These are phyloP conservation scores for Amphirosellinia nigrospora DNA, from an alignment of 495 filamentous ascomycete genomes.

Conservation along the genomic window DNA sequence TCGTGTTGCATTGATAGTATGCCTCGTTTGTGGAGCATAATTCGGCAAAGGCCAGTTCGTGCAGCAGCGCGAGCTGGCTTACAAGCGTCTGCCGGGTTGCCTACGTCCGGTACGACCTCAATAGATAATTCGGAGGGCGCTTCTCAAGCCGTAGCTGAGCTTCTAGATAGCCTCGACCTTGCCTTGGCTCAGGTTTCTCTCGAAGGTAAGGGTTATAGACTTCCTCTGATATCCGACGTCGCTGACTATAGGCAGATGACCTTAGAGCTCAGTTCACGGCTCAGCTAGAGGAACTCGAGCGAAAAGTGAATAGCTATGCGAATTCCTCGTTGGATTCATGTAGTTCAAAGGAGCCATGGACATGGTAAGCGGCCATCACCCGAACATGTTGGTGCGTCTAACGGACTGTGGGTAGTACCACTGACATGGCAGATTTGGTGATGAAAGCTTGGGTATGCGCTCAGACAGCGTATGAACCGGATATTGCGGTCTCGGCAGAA, in stretches of 20 bases:
- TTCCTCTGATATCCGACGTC: background rate
- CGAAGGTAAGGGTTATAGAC: background rate
- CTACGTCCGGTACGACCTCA: background rate
- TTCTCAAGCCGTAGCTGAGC: background rate
- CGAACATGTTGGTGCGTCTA: background rate
- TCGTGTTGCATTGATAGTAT: background rate
- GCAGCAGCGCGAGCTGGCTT: background rate
- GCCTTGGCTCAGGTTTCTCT: constrained; percentile 1
- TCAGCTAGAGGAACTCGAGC: background rate
- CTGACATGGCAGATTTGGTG: background rate
- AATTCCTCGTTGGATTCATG: background rate
- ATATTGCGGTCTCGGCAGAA: background rate
- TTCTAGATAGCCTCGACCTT: background rate
- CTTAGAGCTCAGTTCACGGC: background rate
- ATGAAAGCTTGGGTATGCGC: background rate
- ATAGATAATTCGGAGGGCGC: constrained; percentile 1
- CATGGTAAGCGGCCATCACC: background rate
- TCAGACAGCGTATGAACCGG: background rate
- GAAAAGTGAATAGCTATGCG: background rate
- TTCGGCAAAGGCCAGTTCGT: constrained; percentile 10
- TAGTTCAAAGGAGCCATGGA: constrained; percentile 3
- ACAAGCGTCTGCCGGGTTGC: background rate
- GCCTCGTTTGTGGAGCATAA: background rate
- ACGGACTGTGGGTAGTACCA: background rate
- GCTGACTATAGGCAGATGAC: background rate